Base-by-base conservation (phyloP, 2,329 filamentous ascomycete genomes). In the Fusarium vanettenii region DNA sequence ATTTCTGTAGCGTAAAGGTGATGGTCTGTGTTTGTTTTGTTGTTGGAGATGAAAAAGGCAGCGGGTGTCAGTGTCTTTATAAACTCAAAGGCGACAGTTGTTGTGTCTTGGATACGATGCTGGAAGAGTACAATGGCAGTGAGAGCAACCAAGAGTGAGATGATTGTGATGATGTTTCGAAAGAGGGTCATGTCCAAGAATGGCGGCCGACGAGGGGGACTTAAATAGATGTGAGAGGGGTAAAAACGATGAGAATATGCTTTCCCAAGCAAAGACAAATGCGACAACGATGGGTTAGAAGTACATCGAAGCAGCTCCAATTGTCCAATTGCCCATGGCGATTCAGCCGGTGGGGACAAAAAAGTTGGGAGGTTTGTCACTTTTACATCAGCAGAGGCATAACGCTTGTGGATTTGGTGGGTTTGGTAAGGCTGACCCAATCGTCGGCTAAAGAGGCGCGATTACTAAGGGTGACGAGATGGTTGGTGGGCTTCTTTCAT, bases 1-100 rank as follows among this genome's bases (percentile, higher is more conserved):
- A 93, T 93, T 67, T 90, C 86, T 73, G 86, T 81, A 25, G 81
- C 80, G 77, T 80, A 76, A 62, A 84, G 80, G 65, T 78, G 75
- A 41, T 78, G 76, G 22, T 70, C 61, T 11, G 45, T 66, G 22
- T 59, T 66, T 37, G 13, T 63, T 27, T 60, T 35, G 62, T 22
- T 48, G 27, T 22, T 50, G 27, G 29, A 57, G 35, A 61, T 62
- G 7, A 66, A 18, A 31, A 31, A 59, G 60, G 48, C 52, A 52
- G 27, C 22, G n/a, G 48, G 59, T 20, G 66, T 66, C 16, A 69
- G 56, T 56, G 67, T 67, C 48, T 69, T 70, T 50, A 70, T 6
- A 29, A 76, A 60, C 31, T 76, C 78, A 57, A 79, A 57, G 16
- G 74, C 50, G 33, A 64, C 63, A 48, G 69, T 69, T 7, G 71